Percentiles rank a stretch among this genome's conserved stretches.
phyloP scores from a whole-genome alignment of 75 land plant species.

The Picea glauca region DNA sequence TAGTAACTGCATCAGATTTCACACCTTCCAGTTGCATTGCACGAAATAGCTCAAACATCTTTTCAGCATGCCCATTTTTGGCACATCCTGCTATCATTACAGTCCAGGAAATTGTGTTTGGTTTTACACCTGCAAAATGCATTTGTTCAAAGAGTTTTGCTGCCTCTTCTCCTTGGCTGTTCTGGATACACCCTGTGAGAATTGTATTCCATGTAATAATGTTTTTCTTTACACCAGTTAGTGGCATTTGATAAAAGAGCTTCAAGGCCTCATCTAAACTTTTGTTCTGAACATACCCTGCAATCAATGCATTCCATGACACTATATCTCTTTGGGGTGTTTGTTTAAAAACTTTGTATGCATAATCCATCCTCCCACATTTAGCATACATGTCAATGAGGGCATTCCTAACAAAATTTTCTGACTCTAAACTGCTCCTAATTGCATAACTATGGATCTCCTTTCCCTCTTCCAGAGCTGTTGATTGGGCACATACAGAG shows the following conservation, averaged over 20 bases:
- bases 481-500: conserved; percentile 33
- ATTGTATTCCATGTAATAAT: not conserved
- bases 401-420: conserved; percentile 31
- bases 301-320: conserved; percentile 58
- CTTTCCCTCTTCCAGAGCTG: conserved; percentile 19
- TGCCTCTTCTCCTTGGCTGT: not conserved
- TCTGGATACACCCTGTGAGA: not conserved
- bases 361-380: conserved; percentile 24
- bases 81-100: not conserved
- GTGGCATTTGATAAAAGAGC: conserved; percentile 9
- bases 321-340: conserved; percentile 32
- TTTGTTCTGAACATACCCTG: conserved; percentile 23
- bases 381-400: conserved; percentile 65
- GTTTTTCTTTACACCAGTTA: not conserved
- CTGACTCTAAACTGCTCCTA: conserved; percentile 31
- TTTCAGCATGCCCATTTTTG: conserved; percentile 30
- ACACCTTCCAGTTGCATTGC: conserved; percentile 32
- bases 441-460: conserved; percentile 29
- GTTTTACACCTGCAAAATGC: not conserved
- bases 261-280: conserved; percentile 12
- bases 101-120: not conserved
- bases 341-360: conserved; percentile 28
- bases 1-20: conserved; percentile 39
- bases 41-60: conserved; percentile 41
- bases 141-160: not conserved